Evolutionary conservation across 805 yeast species (phyloP), one percentile per base, ranked within the genome.

Genomic region (Wickerhamiella bombiphila): DNA sequence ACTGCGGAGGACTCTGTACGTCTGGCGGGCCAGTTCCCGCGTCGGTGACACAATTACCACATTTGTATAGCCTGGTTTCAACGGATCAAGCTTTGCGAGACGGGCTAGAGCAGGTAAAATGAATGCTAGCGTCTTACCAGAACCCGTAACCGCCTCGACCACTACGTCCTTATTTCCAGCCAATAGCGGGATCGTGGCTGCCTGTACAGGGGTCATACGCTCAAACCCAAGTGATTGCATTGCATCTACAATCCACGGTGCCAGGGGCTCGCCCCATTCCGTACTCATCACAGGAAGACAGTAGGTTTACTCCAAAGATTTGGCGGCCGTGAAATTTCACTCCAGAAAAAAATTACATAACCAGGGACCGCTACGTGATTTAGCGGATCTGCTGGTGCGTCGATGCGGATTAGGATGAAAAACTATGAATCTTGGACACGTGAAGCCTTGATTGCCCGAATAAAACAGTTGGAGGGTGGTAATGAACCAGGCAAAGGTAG

Each of bases 71-170:
- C 91, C 93, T 43, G 66, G 32, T 49, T 46, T 43, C 50, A 58
- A 38, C 51, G 54, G 39, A 48, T 49, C 56, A 5, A 49, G 42
- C 24, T 48, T 43, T 18, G 38, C 39, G 4, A 66, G 42, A 13
- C 48, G 54, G 28, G 48, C 57, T n/a, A 54, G 48, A 5, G 85
- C 57, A 0, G 98, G 98, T 2, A 91, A 66, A 3, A 76, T 72
- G 61, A 80, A 91, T 3, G 96, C 79, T n/a, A 86, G 57, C 0
- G 98, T 91, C 55, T 91, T 91, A n/a, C 98, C 98, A 0, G 96
- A 85, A 0, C 98, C 98, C 0, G 98, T 91, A 1, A 83, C 94
- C 0, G 96, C 94, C 55, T 91, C 96, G 1, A 85, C 97, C 6
- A 91, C 91, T 3, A 91, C 95, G 59, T 91, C 98, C 52, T 88